Evolutionary conservation across 331 rosid genomes (phyloP), one percentile per base, ranked within the genome.

Genomic region (Rosa hybrid): DNA sequence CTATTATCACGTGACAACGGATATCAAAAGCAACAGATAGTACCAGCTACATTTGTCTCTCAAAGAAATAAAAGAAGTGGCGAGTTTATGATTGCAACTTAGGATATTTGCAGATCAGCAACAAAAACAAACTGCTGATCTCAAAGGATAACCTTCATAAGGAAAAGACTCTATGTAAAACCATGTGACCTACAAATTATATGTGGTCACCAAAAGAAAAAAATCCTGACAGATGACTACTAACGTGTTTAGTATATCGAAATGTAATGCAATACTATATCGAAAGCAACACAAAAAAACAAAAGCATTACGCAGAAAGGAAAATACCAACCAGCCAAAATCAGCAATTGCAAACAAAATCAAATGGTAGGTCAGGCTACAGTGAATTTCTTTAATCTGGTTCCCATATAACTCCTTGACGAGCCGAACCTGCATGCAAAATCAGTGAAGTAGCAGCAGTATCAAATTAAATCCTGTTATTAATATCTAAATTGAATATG

Each of bases 381-480:
- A 94, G 85, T 91, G 89, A 82, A 90, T 80, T 87, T 93, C 94
- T 76, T 79, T 80, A 71, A 93, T 93, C 86, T 95, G 99, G 70
- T 90, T 91, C 80, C 99, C 98, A 79, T 91, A 95, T 69, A 95
- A 92, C 83, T 95, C 99, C 91, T 95, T 95, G 84, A 84, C 87
- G 73, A 95, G 98, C 78, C 93, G 88, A 80, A 95, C 99, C 99
- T 95, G 85, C 87, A 86, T 12, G 64, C 17, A 62, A 74, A 63
- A 81, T 79, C 82, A 80, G 23, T 49, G 53, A 78, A 71, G 63
- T 64, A 65, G 68, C 12, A 44, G 56, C 69, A 34, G 34, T 75
- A 71, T 59, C 42, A 60, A 75, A 54, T 44, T 41, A 54, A 67
- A 68, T 27, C 81, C 38, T 75, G 50, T 77, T 64, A 68, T 34